phyloP scores from a whole-genome alignment of 169 alveolate species.

The Plasmodium gallinaceum region DNA sequence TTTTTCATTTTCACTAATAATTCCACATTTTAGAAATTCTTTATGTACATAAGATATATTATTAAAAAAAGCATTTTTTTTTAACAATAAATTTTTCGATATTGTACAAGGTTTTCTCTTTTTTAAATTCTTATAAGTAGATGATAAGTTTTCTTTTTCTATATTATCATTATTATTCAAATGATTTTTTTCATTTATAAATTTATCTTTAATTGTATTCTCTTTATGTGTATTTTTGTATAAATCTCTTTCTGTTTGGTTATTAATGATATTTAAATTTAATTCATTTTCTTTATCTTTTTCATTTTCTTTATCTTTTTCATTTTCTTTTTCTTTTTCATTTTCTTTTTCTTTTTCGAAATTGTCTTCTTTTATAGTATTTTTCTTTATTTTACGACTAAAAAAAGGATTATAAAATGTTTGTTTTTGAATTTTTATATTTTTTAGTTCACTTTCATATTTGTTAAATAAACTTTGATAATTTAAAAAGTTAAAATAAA shows the following conservation, averaged over 20 bases:
- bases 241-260: too few species aligned
- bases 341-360: neutral
- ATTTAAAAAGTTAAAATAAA: constrained; percentile 49
- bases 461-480: constrained; percentile 45
- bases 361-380: neutral
- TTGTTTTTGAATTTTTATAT: constrained; percentile 17
- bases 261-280: too few species aligned
- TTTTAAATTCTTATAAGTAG: too few species aligned
- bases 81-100: neutral
- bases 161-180: too few species aligned
- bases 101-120: neutral
- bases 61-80: neutral
- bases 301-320: neutral
- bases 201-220: too few species aligned
- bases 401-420: neutral
- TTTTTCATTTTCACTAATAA: neutral
- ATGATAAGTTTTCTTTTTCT: too few species aligned
- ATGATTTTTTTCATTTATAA: too few species aligned
- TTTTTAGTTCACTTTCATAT: constrained; percentile 42
- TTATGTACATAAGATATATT: neutral
- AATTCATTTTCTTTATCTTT: neutral
- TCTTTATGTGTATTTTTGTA: too few species aligned
- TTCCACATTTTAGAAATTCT: neutral
- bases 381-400: neutral
- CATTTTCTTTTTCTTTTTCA: neutral